Conservation (phyloP, 495 filamentous ascomycete species). For the Tuber microsphaerosporum region DNA sequence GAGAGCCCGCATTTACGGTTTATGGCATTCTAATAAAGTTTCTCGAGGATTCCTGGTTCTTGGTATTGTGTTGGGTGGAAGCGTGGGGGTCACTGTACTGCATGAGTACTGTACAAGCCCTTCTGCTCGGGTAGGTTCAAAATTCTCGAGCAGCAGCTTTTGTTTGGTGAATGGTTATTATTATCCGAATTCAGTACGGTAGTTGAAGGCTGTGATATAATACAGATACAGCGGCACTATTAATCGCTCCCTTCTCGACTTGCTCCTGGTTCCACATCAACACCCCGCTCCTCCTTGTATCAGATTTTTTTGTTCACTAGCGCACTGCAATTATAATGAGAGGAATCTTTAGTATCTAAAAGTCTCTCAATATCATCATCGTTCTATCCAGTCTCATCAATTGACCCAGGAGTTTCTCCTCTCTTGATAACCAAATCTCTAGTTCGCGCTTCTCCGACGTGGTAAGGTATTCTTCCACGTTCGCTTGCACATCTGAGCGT, state of each 20-base stretch:
- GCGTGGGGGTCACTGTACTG: background rate
- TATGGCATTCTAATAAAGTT: background rate
- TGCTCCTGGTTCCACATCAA: background rate
- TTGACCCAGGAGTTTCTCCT: slow-evolving; percentile 69
- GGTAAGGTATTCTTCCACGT: slow-evolving; percentile 67
- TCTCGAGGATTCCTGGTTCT: background rate
- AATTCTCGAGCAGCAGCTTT: background rate
- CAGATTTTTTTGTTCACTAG: background rate
- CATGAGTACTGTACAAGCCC: background rate
- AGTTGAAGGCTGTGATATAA: background rate
- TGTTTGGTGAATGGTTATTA: background rate
- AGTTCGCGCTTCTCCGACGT: slow-evolving; percentile 60
- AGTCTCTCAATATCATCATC: slow-evolving; percentile 76
- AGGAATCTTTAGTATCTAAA: slow-evolving; percentile 43
- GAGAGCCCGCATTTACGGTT: background rate
- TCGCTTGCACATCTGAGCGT: slow-evolving; percentile 71
- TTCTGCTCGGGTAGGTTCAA: background rate
- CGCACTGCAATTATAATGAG: background rate
- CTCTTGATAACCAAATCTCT: slow-evolving; percentile 59
- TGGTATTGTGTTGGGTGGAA: background rate
- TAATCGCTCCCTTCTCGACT: background rate
- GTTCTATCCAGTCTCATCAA: slow-evolving; percentile 74
- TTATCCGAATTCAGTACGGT: background rate
- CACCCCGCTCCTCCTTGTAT: background rate
- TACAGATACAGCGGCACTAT: background rate